A percentile compares a stretch with the other conserved stretches of the same genome.
Conservation (phyloP, 352 stramenopile species). For the Pythium dissotocum region DNA sequence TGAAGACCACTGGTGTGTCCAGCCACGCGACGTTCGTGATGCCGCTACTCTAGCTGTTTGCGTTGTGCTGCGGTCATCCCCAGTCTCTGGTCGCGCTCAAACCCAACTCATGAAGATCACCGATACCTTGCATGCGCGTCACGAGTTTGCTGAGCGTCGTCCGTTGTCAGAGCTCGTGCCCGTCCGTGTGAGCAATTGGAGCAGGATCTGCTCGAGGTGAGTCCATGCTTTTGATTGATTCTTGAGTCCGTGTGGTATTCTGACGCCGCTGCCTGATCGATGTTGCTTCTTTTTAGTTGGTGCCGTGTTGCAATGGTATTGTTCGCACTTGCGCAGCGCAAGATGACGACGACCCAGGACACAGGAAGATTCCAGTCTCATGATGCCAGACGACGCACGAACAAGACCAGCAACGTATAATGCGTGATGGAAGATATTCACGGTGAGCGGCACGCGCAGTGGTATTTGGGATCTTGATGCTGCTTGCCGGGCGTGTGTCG, state of each 20-base stretch:
- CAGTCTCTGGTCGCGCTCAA: conserved; percentile 65
- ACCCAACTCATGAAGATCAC: conserved; percentile 70
- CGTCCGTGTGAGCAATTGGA: conserved; percentile 58
- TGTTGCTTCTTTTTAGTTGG: conserved; percentile 46
- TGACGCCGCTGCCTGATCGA: not conserved
- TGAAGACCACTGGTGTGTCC: not conserved
- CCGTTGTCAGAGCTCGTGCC: conserved; percentile 64
- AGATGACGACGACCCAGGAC: conserved; percentile 53
- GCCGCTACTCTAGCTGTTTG: conserved; percentile 41
- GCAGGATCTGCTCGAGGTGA: conserved; percentile 74
- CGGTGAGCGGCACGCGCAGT: too few relatives aligned
- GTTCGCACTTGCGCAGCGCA: conserved; percentile 58
- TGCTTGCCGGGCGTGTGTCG: too few relatives aligned
- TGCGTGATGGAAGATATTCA: too few relatives aligned
- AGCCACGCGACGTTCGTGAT: conserved; percentile 16
- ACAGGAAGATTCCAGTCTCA: too few relatives aligned
- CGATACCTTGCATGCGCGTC: conserved; percentile 67
- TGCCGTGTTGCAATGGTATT: conserved; percentile 77
- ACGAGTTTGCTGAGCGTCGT: conserved; percentile 51
- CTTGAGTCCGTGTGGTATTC: not conserved
- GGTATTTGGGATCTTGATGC: too few relatives aligned
- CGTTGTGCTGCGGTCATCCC: conserved; percentile 57
- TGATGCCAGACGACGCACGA: too few relatives aligned
- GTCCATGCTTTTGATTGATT: not conserved
- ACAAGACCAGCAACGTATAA: too few relatives aligned